These are phyloP conservation scores for Xylariaceae sp. DNA, from an alignment of 2,329 filamentous ascomycete species.

Conservation along the genomic window DNA sequence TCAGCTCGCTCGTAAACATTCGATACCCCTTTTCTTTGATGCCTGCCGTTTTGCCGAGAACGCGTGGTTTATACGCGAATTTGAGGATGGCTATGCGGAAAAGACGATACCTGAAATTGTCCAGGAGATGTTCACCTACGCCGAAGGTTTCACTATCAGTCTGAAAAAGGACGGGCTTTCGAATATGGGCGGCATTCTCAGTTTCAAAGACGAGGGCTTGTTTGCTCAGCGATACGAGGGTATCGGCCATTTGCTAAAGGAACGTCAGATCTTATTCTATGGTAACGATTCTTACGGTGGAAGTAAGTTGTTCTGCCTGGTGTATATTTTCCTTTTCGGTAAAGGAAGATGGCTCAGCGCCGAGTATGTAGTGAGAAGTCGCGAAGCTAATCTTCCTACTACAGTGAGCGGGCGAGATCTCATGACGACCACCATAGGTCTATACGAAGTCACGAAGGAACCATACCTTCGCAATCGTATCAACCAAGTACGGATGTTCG, in stretches of 20 bases:
- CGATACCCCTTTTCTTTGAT: slow-evolving; percentile 23
- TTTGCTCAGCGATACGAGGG: slow-evolving; percentile 14
- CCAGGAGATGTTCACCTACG: slow-evolving; percentile 22
- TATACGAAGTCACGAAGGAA: slow-evolving; percentile 19
- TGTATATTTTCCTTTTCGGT: neutral
- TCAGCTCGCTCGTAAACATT: slow-evolving; percentile 7
- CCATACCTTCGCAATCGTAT: slow-evolving; percentile 14
- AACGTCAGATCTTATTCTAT: slow-evolving; percentile 20
- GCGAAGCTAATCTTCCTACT: neutral
- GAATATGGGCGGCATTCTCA: slow-evolving; percentile 22
- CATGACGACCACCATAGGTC: slow-evolving; percentile 14
- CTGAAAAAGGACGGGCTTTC: slow-evolving; percentile 24
- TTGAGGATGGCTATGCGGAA: slow-evolving; percentile 17
- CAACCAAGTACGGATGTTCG: slow-evolving; percentile 15
- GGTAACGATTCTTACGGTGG: slow-evolving; percentile 22
- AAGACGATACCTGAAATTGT: slow-evolving; percentile 17
- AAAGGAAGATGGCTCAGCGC: too few species aligned
- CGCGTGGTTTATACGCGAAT: slow-evolving; percentile 21
- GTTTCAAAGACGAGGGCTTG: slow-evolving; percentile 13
- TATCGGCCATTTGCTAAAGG: slow-evolving; percentile 15
- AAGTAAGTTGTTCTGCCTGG: slow-evolving; percentile 10
- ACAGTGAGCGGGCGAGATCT: slow-evolving; percentile 20
- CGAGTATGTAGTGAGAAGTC: too few species aligned
- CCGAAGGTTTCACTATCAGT: slow-evolving; percentile 23
- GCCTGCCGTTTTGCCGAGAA: slow-evolving; percentile 26